phyloP scores from a whole-genome alignment of 2,329 filamentous ascomycete genomes.

The Lomentospora prolificans region DNA sequence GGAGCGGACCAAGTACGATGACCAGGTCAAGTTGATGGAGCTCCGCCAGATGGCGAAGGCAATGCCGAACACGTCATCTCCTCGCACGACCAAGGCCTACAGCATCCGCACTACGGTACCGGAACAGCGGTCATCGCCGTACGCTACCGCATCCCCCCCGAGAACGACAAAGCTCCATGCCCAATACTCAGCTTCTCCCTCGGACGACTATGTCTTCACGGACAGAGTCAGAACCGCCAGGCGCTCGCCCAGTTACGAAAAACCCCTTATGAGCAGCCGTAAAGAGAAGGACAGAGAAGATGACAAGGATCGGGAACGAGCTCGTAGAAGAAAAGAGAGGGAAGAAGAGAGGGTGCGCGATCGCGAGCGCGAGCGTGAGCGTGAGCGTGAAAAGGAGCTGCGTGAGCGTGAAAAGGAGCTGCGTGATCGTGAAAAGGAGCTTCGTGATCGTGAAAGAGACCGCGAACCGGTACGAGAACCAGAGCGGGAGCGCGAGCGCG shows the following conservation, averaged over 20 bases:
- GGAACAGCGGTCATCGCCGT: constrained; percentile 35
- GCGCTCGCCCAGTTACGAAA: constrained; percentile 37
- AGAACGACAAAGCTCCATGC: constrained; percentile 23
- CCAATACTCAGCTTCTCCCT: constrained; percentile 22
- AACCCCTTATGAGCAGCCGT: constrained; percentile 29
- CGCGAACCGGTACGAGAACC: constrained; percentile 10
- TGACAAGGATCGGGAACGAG: constrained; percentile 24
- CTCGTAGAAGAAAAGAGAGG: constrained; percentile 14
- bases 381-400: constrained; percentile 21
- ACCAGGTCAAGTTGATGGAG: constrained; percentile 57
- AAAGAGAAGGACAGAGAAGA: constrained; percentile 30
- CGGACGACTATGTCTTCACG: constrained; percentile 41
- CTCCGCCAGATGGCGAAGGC: constrained; percentile 45
- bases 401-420: constrained; percentile 18
- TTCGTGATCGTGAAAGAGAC: constrained; percentile 10
- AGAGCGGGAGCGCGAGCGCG: constrained; percentile 1
- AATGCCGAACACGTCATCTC: constrained; percentile 32
- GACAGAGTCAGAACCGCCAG: constrained; percentile 27
- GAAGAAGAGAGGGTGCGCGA: constrained; percentile 11
- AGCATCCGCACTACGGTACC: constrained; percentile 30
- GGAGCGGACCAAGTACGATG: constrained; percentile 67
- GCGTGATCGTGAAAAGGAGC: constrained; percentile 15
- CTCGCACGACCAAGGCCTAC: constrained; percentile 27
- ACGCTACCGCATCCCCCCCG: constrained; percentile 25
- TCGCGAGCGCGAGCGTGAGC: background rate